These are phyloP conservation scores for Mucuna pruriens DNA, from an alignment of 306 rosid genomes.

Conservation along the genomic window DNA sequence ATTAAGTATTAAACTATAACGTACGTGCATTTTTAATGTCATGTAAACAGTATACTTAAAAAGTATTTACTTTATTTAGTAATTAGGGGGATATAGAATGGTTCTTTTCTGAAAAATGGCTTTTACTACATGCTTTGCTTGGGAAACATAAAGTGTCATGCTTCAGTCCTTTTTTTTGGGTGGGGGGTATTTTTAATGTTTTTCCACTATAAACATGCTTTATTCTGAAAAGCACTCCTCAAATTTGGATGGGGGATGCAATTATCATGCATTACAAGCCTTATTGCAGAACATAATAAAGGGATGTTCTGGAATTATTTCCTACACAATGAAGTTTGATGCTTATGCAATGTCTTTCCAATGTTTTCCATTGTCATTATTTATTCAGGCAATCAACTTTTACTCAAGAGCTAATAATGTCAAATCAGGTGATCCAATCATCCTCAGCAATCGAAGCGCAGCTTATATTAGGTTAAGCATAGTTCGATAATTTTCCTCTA, in stretches of 20 bases:
- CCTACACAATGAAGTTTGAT: constrained; percentile 25
- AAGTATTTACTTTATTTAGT: background rate
- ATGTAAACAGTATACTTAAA: constrained; percentile 19
- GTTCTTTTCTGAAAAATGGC: too few species aligned
- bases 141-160: constrained; percentile 18
- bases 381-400: constrained; percentile 76
- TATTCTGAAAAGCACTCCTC: constrained; percentile 6
- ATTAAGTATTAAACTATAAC: background rate
- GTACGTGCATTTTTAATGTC: constrained; percentile 4
- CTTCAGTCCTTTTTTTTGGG: constrained; percentile 9
- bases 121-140: constrained; percentile 30
- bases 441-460: constrained; percentile 80
- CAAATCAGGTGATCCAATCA: constrained; percentile 78
- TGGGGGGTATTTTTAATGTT: constrained; percentile 26
- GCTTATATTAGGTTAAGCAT: constrained; percentile 80
- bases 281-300: background rate
- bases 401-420: constrained; percentile 86
- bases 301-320: constrained; percentile 31
- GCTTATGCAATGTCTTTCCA: constrained; percentile 14
- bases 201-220: constrained; percentile 13
- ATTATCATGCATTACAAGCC: constrained; percentile 1
- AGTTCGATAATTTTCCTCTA: constrained; percentile 12
- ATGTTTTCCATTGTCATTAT: constrained; percentile 39
- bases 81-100: background rate
- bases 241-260: constrained; percentile 14